Evolutionary conservation across 768 basidiomycete genomes (phyloP).

Genomic region (Trametopsis cervina): DNA sequence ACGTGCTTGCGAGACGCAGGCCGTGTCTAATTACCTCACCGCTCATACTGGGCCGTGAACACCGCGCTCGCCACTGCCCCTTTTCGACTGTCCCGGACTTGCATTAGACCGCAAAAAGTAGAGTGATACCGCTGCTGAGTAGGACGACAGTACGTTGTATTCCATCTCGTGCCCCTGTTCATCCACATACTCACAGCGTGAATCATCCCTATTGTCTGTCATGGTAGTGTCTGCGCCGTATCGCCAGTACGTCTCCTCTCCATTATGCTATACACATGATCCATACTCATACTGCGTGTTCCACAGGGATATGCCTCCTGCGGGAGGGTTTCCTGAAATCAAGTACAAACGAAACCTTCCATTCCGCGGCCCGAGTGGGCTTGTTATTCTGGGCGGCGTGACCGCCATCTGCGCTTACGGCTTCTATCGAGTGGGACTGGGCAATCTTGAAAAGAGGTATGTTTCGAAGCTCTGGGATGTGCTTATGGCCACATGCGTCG

Average conservation of each 20-base stretch:
- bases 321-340: conserved; percentile 87
- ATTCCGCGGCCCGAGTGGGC: conserved; percentile 77
- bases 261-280: conserved; percentile 9
- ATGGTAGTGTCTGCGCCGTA: conserved; percentile 50
- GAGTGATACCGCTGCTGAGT: not conserved
- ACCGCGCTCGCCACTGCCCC: not conserved
- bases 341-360: conserved; percentile 96
- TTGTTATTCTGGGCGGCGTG: conserved; percentile 81
- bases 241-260: conserved; percentile 47
- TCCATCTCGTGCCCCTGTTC: not conserved
- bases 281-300: conserved; percentile 11
- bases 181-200: not conserved
- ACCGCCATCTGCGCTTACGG: conserved; percentile 83
- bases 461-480: conserved; percentile 24
- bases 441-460: conserved; percentile 89
- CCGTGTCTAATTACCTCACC: not conserved
- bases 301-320: conserved; percentile 89
- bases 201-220: not conserved
- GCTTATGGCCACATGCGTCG: not conserved
- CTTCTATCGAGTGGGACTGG: conserved; percentile 86
- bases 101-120: not conserved
- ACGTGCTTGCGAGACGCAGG: not conserved
- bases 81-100: not conserved
- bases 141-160: conserved; percentile 8
- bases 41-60: no score